These are phyloP conservation scores for Ambrosiella beaveri DNA, from an alignment of 2,329 filamentous ascomycete genomes.

Conservation along the genomic window DNA sequence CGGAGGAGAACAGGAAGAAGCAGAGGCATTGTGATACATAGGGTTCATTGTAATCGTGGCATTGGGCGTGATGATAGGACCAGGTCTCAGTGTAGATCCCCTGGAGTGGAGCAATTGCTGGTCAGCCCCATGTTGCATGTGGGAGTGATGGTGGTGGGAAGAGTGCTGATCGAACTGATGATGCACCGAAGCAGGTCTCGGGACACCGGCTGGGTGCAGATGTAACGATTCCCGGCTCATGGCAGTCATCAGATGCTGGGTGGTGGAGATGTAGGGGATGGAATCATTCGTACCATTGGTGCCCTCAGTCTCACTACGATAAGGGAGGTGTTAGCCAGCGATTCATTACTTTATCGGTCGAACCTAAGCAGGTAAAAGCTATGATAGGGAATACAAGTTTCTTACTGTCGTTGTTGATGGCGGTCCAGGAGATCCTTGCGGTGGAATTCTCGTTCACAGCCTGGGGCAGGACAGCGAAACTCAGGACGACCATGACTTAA, in stretches of 20 bases:
- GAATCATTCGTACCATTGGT: not conserved
- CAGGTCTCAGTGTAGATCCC: not conserved
- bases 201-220: too few species aligned
- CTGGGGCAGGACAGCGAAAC: constrained; percentile 32
- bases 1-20: not conserved
- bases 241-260: not conserved
- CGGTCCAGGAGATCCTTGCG: constrained; percentile 42
- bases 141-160: not conserved
- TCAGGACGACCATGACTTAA: constrained; percentile 39
- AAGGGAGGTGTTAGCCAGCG: not conserved
- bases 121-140: not conserved
- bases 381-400: not conserved
- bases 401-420: constrained; percentile 29
- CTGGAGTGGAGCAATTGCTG: not conserved
- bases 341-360: not conserved
- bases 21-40: not conserved
- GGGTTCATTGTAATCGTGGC: not conserved
- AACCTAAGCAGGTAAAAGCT: not conserved
- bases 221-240: too few species aligned
- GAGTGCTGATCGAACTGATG: not conserved
- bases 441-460: constrained; percentile 41
- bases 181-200: not conserved
- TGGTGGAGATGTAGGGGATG: not conserved
- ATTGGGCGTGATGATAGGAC: not conserved
- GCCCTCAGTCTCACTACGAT: not conserved